phyloP scores from a whole-genome alignment of 2,329 filamentous ascomycete species.

The Botrytis aclada region DNA sequence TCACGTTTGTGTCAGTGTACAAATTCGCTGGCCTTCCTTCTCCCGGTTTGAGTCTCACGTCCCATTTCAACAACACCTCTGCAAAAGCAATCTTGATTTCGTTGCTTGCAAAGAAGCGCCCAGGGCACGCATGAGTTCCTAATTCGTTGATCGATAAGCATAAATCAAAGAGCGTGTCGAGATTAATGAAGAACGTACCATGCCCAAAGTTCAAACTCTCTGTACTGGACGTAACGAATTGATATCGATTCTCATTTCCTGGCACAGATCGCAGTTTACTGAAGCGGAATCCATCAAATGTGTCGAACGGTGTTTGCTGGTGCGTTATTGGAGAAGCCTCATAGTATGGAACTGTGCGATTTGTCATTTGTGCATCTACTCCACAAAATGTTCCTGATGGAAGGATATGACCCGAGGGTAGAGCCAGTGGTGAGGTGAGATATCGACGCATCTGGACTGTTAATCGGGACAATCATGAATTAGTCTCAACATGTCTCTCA shows the following conservation, averaged over 20 bases:
- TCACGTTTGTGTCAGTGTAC: conserved; percentile 2
- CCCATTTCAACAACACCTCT: conserved; percentile 37
- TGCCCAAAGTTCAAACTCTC: conserved; percentile 42
- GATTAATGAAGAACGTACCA: conserved; percentile 28
- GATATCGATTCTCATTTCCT: conserved; percentile 33
- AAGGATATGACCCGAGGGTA: conserved; percentile 37
- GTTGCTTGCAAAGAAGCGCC: conserved; percentile 41
- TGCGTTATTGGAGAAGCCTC: conserved; percentile 14
- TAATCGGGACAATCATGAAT: neutral
- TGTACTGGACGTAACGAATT: conserved; percentile 40
- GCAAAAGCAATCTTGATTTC: conserved; percentile 39
- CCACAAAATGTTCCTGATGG: conserved; percentile 28
- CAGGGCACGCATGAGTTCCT: conserved; percentile 43
- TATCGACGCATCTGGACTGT: conserved; percentile 20
- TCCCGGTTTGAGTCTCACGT: conserved; percentile 59
- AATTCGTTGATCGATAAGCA: neutral
- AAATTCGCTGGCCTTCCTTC: conserved; percentile 51
- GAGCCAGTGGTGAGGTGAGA: conserved; percentile 28
- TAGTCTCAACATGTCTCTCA: neutral
- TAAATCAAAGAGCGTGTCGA: neutral
- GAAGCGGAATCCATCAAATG: conserved; percentile 34
- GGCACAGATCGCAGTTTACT: conserved; percentile 27
- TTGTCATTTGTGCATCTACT: conserved; percentile 6
- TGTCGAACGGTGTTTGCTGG: conserved; percentile 10
- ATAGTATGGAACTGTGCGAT: conserved; percentile 16